These are phyloP conservation scores for Aphanomyces astaci DNA, from an alignment of 352 stramenopile species.

Conservation along the genomic window DNA sequence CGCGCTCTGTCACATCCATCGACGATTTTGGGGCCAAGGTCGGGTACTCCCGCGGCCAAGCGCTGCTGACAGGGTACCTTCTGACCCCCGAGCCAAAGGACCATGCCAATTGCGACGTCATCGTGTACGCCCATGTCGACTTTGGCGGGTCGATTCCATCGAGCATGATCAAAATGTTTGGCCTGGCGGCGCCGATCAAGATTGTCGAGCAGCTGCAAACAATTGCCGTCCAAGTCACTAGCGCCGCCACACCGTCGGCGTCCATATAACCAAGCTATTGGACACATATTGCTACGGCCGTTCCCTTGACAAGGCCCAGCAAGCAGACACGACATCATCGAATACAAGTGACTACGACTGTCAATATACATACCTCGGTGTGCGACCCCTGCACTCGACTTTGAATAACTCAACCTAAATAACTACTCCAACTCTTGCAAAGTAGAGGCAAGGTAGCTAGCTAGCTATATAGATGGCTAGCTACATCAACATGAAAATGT, in stretches of 20 bases:
- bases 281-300: no score
- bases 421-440: no score
- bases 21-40: constrained; percentile 40
- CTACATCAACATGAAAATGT: no score
- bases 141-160: constrained; percentile 57
- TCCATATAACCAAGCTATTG: neutral
- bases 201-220: constrained; percentile 61
- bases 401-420: no score
- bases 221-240: neutral
- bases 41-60: constrained; percentile 36
- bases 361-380: no score
- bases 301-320: no score
- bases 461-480: no score
- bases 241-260: neutral
- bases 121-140: constrained; percentile 70
- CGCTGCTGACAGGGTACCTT: constrained; percentile 61
- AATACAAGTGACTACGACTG: no score
- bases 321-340: no score
- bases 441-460: no score
- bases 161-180: constrained; percentile 65
- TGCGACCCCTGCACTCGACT: no score
- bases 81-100: constrained; percentile 52
- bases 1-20: constrained; percentile 49
- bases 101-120: constrained; percentile 53
- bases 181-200: constrained; percentile 72